Evolutionary conservation across 306 rosid genomes (phyloP), one percentile per base, ranked within the genome.

Genomic region (Vigna mungo): DNA sequence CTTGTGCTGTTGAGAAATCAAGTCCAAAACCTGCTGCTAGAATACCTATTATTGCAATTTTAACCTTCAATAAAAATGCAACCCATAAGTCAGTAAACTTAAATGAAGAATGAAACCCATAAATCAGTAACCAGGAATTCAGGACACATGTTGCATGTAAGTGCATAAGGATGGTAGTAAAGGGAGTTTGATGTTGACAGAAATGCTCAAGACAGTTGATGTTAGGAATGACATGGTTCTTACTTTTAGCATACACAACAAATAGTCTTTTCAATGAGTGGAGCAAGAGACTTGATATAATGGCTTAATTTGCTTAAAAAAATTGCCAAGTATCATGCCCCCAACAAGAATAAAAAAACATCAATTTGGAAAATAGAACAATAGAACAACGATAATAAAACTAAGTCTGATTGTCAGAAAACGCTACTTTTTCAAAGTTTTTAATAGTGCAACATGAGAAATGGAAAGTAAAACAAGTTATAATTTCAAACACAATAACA

Each of bases 21-120:
- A 94, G 89, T 82, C 98, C 98, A 85, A 85, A 85, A 65, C 97
- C 97, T 72, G 96, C 98, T 76, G 98, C 98, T 72, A 90, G 87
- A 77, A 94, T 79, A 63, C 98, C 98, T 46, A 94, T 85, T 76
- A 94, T 84, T 23, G 98, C 98, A 87, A 94, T 81, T 87, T 87
- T 94, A 83, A 94, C 89, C 98, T 94, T 88, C 75, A 66, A 46
- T 32, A 69, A 51, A 32, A 37, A 58, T 78, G 74, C n/a, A 74
- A 25, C 58, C 30, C 60, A 72, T 61, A 36, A 84, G 52, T 77
- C 82, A 48, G 44, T 49, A 83, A 66, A 69, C 39, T 47, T 41
- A 23, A 39, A 48, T 47, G 39, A 69, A 51, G 7, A 37, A 58
- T 78, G 74, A 20, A 74, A 37, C 54, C 18, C 55, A 72, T 61